Percentiles rank a stretch among this genome's conserved stretches.
Evolutionary conservation across 257 asterid species (phyloP).

Genomic region (Solanum bukasovii): DNA sequence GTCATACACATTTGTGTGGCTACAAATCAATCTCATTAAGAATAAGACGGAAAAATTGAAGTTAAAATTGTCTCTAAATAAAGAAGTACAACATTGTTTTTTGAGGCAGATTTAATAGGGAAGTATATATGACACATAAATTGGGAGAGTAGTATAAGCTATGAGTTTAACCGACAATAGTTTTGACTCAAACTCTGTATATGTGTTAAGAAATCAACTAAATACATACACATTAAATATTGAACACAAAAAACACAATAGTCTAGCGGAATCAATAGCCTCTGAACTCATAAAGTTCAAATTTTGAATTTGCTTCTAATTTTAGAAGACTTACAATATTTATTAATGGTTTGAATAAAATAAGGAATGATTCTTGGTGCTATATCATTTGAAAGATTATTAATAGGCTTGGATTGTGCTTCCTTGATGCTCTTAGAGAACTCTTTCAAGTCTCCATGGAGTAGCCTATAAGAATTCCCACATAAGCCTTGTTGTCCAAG

Average conservation of each 20-base stretch:
- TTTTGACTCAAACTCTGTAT: background rate
- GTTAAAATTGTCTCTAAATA: background rate
- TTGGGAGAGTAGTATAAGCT: background rate
- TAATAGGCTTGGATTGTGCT: constrained; percentile 21
- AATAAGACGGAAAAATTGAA: background rate
- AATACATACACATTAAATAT: background rate
- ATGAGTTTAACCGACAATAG: background rate
- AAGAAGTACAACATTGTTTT: background rate
- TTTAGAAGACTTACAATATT: background rate
- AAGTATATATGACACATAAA: background rate
- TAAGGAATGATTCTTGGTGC: constrained; percentile 21
- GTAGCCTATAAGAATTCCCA: constrained; percentile 22
- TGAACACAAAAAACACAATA: background rate
- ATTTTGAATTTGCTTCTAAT: background rate
- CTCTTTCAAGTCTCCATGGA: constrained; percentile 29
- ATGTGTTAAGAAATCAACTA: background rate
- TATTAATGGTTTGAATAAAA: background rate
- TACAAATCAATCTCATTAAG: background rate
- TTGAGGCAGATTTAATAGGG: background rate
- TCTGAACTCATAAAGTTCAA: background rate
- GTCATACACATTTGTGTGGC: background rate
- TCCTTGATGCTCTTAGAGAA: background rate
- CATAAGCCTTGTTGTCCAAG: constrained; percentile 21
- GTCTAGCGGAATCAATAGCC: background rate
- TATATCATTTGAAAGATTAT: constrained; percentile 15